These are phyloP conservation scores for Cryptococcus sp. DNA, from an alignment of 1,284 basidiomycete genomes.

Conservation along the genomic window DNA sequence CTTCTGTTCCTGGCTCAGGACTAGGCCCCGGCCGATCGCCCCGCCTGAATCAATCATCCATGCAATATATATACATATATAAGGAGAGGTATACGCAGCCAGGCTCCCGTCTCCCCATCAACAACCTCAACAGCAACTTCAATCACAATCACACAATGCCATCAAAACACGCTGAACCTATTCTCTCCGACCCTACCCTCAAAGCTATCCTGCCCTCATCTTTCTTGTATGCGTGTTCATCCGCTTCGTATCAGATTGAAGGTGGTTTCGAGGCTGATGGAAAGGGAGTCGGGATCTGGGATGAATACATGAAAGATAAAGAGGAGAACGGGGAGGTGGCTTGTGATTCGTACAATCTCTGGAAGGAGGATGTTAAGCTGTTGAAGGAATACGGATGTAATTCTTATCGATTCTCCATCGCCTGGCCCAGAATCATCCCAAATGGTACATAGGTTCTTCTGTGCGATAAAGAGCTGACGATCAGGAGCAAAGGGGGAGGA, in stretches of 20 bases:
- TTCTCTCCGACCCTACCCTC: slow-evolving; percentile 8
- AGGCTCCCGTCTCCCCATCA: too few relatives aligned
- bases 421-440: slow-evolving; percentile 67
- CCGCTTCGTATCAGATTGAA: slow-evolving; percentile 42
- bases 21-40: too few relatives aligned
- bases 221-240: slow-evolving; percentile 70
- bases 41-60: too few relatives aligned
- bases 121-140: too few relatives aligned
- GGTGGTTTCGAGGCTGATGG: slow-evolving; percentile 25
- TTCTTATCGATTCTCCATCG: slow-evolving; percentile 59
- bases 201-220: slow-evolving; percentile 48
- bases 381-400: slow-evolving; percentile 59
- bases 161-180: not conserved
- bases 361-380: slow-evolving; percentile 63
- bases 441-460: not conserved
- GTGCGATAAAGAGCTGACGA: not conserved
- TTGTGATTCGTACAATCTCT: slow-evolving; percentile 47
- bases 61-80: too few relatives aligned
- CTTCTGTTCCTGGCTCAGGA: too few relatives aligned
- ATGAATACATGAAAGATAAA: slow-evolving; percentile 60
- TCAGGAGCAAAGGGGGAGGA: slow-evolving; percentile 58
- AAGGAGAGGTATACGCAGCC: too few relatives aligned
- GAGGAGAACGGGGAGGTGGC: slow-evolving; percentile 19
- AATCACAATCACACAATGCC: not conserved
- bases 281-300: slow-evolving; percentile 47